Evolutionary conservation across 495 filamentous ascomycete genomes (phyloP), one percentile per base, ranked within the genome.

Genomic region (Durotheca rogersii): DNA sequence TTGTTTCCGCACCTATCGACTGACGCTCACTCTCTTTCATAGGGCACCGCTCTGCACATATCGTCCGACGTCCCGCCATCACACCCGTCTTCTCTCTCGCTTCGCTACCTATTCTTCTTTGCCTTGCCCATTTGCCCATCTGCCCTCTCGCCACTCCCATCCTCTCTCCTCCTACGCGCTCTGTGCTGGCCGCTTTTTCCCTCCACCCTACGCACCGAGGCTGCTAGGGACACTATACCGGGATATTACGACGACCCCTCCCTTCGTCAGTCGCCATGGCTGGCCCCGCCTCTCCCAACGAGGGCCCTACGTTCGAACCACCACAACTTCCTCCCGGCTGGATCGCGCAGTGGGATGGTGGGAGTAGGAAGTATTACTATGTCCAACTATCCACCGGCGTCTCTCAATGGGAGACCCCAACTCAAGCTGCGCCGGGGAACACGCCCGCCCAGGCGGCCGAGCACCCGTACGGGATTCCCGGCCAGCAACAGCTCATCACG

Each of bases 311-410:
- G 17, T 84, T 79, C 53, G 79, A 82, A 45, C 86, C 85, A 42
- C 86, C 86, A 21, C 76, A 71, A 40, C 75, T 89, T 16, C 85
- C 86, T 11, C 71, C 81, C n/a, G 86, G 86, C 53, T 89, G 86
- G 86, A 86, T 90, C 51, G 84, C 88, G 14, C 88, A 92, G 67
- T 90, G 88, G 86, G 88, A 92, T 63, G 84, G 81, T 38, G 63
- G 74, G 34, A 81, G 77, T 41, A 79, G 81, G 34, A 83, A 85
- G 62, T 92, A 90, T 69, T 92, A 92, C 65, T 92, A 78, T 61
- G 88, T 92, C 21, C 84, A 90, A 56, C 73, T 87, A 29, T 78
- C 83, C 32, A 90, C 85, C 2, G 87, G 85, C 16, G 72, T 81
- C 18, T 87, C 84, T 34, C 85, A 87, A 67, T 92, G 88, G 88